These are phyloP conservation scores for Penicillium sp. DNA, from an alignment of 2,329 filamentous ascomycete species.

Conservation along the genomic window DNA sequence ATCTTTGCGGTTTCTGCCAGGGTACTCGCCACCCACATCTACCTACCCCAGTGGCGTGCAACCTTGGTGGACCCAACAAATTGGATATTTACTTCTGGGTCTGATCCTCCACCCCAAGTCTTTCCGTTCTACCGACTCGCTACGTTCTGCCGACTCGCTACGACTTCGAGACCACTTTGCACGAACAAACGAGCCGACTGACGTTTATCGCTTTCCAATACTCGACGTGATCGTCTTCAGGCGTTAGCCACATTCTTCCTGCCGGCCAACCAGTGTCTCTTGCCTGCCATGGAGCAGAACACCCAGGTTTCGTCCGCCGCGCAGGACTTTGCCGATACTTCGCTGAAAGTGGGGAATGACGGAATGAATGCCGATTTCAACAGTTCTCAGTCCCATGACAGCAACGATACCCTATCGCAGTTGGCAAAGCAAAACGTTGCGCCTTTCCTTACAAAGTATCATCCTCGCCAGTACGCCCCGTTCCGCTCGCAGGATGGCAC, in stretches of 20 bases:
- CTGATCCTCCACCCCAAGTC: background rate
- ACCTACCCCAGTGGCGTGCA: background rate
- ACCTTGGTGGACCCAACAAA: slow-evolving; percentile 1
- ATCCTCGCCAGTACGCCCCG: slow-evolving; percentile 83
- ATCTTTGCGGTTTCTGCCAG: slow-evolving; percentile 1
- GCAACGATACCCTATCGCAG: slow-evolving; percentile 47
- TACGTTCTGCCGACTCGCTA: background rate
- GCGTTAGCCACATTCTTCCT: background rate
- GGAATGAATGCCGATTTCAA: slow-evolving; percentile 21
- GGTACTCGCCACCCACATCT: slow-evolving; percentile 9
- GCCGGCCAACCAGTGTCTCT: background rate
- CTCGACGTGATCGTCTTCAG: background rate
- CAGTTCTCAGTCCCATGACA: slow-evolving; percentile 18
- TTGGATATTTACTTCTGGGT: background rate
- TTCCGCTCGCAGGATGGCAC: slow-evolving; percentile 50
- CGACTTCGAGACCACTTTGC: background rate
- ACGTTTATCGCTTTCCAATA: background rate
- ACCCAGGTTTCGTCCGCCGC: background rate
- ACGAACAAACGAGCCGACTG: background rate
- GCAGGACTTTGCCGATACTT: background rate
- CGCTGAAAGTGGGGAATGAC: background rate
- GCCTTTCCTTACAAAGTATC: slow-evolving; percentile 87
- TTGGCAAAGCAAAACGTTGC: slow-evolving; percentile 75
- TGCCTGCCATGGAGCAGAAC: slow-evolving; percentile 1
- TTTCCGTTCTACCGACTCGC: background rate